A percentile compares a stretch with the other conserved stretches of the same genome.
Conservation (phyloP, 139 green algal species). For the Gonium pectorale region DNA sequence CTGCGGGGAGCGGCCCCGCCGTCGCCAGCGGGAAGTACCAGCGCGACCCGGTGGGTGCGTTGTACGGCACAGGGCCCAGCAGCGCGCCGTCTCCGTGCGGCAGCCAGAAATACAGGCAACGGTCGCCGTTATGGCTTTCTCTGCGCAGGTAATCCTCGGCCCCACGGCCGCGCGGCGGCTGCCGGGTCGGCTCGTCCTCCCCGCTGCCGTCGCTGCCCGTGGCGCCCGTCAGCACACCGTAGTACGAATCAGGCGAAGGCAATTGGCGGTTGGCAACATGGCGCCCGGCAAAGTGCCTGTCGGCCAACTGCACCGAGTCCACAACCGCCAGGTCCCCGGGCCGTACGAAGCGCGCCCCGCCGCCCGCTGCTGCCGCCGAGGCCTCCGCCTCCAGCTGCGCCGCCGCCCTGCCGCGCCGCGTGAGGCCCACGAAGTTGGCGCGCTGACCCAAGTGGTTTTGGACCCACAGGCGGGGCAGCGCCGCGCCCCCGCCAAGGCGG, state of each 20-base stretch:
- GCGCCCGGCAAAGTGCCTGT: slow-evolving; percentile 1
- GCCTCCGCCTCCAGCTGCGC: not conserved
- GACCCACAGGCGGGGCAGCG: slow-evolving; percentile 32
- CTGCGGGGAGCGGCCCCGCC: not conserved
- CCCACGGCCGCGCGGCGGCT: not conserved
- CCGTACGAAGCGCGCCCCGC: not conserved
- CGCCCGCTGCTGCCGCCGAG: not conserved
- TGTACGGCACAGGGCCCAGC: slow-evolving; percentile 13
- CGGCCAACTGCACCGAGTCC: slow-evolving; percentile 22
- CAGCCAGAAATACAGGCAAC: slow-evolving; percentile 18
- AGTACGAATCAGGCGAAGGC: not conserved
- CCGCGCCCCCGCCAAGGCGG: not conserved
- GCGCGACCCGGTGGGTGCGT: not conserved
- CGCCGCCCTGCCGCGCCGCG: not conserved
- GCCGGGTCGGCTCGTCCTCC: not conserved
- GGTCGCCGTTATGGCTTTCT: too few relatives aligned
- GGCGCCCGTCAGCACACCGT: not conserved
- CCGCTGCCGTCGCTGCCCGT: not conserved
- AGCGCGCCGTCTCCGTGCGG: not conserved
- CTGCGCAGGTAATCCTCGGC: too few relatives aligned
- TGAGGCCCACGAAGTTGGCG: not conserved
- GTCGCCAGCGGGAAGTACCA: slow-evolving; percentile 25
- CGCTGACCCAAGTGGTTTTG: slow-evolving; percentile 24
- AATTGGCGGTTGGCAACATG: slow-evolving; percentile 11
- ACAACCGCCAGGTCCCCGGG: slow-evolving; percentile 20